Evolutionary conservation across 2,329 filamentous ascomycete species (phyloP), one percentile per base, ranked within the genome.

Genomic region (Pseudogymnoascus sp.): DNA sequence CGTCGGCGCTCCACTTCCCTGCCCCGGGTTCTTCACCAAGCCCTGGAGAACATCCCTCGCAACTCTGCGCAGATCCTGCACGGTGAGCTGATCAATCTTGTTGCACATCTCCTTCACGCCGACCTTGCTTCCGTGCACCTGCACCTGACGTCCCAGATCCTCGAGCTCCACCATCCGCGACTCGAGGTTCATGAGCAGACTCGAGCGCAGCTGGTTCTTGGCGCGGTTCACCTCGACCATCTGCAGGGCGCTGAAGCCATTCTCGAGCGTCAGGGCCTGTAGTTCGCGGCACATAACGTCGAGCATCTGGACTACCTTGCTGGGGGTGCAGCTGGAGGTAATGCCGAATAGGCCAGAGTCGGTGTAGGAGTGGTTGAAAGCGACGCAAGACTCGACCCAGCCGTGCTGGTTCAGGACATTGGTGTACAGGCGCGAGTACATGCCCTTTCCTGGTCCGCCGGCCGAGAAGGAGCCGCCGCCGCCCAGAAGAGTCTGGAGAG

Each of bases 371-470:
- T 97, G 93, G 81, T 97, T 97, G 81, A 97, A 97, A 31, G 93
- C 89, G 61, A 96, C 83, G 78, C 95, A 97, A 65, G 87, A 93
- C 78, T 99, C 95, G 25, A 99, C 91, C 93, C 93, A 99, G 69
- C 90, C 91, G 78, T 96, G 88, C 78, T 97, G 93, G 80, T 99
- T 99, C 61, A 99, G 84, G 0, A 97, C 93, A 74, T 97, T 96
- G 67, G 93, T 97, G 81, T 97, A 99, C 7, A 99, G 85, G 11
- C 95, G 89, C 38, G 91, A 96, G 81, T 97, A 97, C 95, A 99
- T 99, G 75, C 95, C 95, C 80, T 99, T 99, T 62, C 95, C 95
- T 4, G 95, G 95, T 0, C 95, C 95, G 70, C 95, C 95, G 62
- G 95, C 95, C 14, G 91, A 96, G 80, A 99, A 99, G 63, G 93